Evolutionary conservation across 2,329 filamentous ascomycete species (phyloP).

Genomic region (Monosporascus cannonballus): DNA sequence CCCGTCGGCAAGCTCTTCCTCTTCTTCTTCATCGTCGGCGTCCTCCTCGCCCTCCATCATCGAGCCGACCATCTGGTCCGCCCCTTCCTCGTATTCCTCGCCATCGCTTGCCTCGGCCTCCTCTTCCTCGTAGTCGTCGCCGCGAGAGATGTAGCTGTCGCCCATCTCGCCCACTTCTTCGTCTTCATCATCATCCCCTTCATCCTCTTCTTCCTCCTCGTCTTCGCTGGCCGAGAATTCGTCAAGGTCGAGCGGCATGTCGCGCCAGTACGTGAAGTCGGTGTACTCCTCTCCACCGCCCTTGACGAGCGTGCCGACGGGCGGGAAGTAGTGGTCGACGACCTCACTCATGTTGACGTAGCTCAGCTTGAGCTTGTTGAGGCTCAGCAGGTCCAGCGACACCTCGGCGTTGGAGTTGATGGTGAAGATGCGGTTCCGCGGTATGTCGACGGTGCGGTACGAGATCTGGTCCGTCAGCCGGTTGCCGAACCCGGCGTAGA

Average conservation of each 20-base stretch:
- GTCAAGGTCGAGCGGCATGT: conserved; percentile 74
- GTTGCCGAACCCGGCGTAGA: conserved; percentile 97
- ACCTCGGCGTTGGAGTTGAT: conserved; percentile 98
- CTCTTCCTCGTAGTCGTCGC: conserved; percentile 21
- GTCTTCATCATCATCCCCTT: conserved; percentile 36
- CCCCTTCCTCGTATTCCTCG: conserved; percentile 37
- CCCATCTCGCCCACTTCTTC: conserved; percentile 38
- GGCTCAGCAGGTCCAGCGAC: conserved; percentile 77
- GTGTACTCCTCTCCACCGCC: conserved; percentile 92
- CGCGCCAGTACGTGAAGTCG: conserved; percentile 95
- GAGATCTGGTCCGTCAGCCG: conserved; percentile 92
- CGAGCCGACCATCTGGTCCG: conserved; percentile 33
- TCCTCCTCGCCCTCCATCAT: conserved; percentile 32
- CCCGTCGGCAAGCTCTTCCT: conserved; percentile 29
- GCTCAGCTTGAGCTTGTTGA: conserved; percentile 93
- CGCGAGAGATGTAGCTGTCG: conserved; percentile 38
- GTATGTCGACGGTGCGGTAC: conserved; percentile 93
- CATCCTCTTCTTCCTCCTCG: conserved; percentile 27
- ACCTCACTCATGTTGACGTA: conserved; percentile 97
- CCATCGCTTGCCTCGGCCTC: conserved; percentile 29
- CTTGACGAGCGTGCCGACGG: conserved; percentile 78
- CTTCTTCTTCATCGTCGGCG: conserved; percentile 28
- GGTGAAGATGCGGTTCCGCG: conserved; percentile 89
- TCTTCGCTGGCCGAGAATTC: conserved; percentile 79
- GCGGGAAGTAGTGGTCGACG: conserved; percentile 96